Conservation (phyloP, 257 asterid species). For the Solanum clarkiae region DNA sequence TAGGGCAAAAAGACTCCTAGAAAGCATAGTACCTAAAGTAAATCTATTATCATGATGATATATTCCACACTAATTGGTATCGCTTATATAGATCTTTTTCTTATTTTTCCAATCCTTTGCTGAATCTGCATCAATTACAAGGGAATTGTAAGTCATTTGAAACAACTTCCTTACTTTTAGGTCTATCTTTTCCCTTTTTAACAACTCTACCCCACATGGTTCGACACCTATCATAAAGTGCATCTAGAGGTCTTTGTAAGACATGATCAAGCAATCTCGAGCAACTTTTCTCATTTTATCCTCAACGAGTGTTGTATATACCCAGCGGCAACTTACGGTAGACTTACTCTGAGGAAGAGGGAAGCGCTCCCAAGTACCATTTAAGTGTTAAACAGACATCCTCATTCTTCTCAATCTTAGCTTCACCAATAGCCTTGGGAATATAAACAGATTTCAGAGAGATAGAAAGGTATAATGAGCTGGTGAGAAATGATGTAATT, state of each 20-base stretch:
- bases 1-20: too few species aligned
- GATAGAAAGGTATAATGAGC: not conserved
- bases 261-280: not conserved
- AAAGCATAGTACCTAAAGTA: too few species aligned
- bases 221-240: too few species aligned
- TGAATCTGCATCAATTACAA: not conserved
- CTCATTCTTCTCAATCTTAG: not conserved
- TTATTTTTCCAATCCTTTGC: not conserved
- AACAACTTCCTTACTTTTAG: not conserved
- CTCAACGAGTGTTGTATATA: not conserved
- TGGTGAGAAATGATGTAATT: not conserved
- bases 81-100: not conserved
- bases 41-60: too few species aligned
- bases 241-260: not conserved
- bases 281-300: not conserved
- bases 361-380: not conserved
- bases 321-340: not conserved
- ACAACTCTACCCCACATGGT: not conserved
- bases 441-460: not conserved
- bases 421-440: not conserved
- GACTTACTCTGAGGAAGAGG: not conserved
- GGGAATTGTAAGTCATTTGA: not conserved
- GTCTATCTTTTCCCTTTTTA: not conserved
- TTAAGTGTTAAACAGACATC: not conserved
- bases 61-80: not conserved